Base-by-base conservation (phyloP, 805 yeast genomes). In the Lipomyces lipofer region DNA sequence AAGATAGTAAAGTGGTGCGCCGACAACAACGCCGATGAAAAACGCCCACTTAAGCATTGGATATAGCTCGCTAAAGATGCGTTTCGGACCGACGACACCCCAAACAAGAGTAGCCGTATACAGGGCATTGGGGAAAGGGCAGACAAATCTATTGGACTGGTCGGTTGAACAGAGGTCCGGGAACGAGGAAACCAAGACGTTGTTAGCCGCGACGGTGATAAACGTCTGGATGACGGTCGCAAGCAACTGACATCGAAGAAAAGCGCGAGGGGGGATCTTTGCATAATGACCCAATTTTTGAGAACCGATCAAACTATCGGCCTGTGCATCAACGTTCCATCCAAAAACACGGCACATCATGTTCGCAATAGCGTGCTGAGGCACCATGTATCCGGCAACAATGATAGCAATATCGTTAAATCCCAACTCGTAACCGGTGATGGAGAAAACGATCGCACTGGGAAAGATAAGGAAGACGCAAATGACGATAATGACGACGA, bases 261-360 rank as follows among this genome's bases (percentile, higher is more conserved):
- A 70, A 0, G 81, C 73, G 56, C 82, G 73, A 1, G 88, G 89
- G 0, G 86, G 81, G 24, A 84, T 71, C 63, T 83, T 83, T 64
- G 82, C 67, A 64, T 85, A 85, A 56, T 84, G 87, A 2, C 80
- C 87, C 66, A 81, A 66, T 64, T 84, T 84, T 75, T 80, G 78
- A 62, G 81, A 84, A 9, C 76, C 73, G 32, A 80, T 72, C 64
- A 76, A 81, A 52, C 75, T 72, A 36, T 80, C 73, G 1, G 86
- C 85, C 63, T 82, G 85, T 12, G 67, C 66, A 47, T 77, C 76
- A 38, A 82, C 75, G 62, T 78, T 54, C 67, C 76, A 80, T 25
- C 85, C 85, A 62, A 75, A 78, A 6, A 84, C 78, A 68, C 82
- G 82, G 69, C 76, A 72, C 60, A 75, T 71, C 77, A 77, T 74